phyloP scores from a whole-genome alignment of 108 stramenopile species.

The Parietichytrium sp. region DNA sequence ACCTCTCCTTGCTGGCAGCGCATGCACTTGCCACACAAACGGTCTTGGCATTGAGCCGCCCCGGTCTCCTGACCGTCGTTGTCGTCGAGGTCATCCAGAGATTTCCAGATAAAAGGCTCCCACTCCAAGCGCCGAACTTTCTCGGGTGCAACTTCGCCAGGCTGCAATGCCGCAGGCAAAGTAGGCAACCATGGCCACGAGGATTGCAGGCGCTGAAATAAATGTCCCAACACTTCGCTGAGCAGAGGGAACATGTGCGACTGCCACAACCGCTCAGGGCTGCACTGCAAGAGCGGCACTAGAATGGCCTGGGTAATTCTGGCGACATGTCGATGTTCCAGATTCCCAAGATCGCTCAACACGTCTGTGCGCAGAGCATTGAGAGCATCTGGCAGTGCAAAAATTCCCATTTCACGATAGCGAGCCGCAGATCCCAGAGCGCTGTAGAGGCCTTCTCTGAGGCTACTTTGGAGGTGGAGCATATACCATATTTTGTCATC shows the following conservation, averaged over 20 bases:
- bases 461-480: neutral
- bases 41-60: neutral
- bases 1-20: conserved; percentile 22
- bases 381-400: neutral
- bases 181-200: too few species aligned
- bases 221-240: neutral
- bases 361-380: neutral
- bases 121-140: neutral
- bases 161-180: neutral
- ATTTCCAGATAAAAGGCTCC: neutral
- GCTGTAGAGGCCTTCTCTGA: neutral
- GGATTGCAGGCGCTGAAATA: neutral
- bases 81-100: neutral
- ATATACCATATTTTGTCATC: too few species aligned
- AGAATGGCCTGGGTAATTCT: neutral
- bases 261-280: neutral
- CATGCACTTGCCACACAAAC: neutral
- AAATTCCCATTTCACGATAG: neutral
- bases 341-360: neutral
- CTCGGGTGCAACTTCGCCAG: neutral
- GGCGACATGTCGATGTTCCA: neutral
- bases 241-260: neutral
- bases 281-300: neutral
- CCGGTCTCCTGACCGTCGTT: neutral
- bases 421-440: neutral